Evolutionary conservation across 805 yeast species (phyloP).

Genomic region (Saturnispora silvae): DNA sequence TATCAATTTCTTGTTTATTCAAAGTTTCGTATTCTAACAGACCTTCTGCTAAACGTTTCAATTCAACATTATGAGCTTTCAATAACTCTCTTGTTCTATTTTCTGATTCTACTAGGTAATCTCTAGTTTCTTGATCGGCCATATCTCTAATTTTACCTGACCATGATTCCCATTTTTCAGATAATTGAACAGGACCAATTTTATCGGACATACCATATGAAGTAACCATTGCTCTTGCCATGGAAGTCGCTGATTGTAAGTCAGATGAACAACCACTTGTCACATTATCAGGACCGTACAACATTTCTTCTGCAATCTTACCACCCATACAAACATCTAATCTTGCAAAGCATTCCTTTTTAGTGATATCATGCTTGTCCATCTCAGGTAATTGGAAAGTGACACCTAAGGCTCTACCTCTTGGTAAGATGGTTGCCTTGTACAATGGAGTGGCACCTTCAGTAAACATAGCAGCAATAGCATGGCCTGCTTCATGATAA

Average conservation of each 20-base stretch:
- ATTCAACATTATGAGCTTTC: constrained; percentile 50
- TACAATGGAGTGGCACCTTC: constrained; percentile 91
- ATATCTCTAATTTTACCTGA: constrained; percentile 75
- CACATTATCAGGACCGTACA: constrained; percentile 84
- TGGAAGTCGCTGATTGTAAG: constrained; percentile 76
- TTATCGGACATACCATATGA: constrained; percentile 92
- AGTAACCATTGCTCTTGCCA: constrained; percentile 95
- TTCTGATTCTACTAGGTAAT: constrained; percentile 64
- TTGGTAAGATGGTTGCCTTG: constrained; percentile 92
- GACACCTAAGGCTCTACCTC: constrained; percentile 94
- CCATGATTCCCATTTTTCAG: constrained; percentile 94
- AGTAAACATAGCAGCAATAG: constrained; percentile 92
- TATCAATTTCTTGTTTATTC: constrained; percentile 82
- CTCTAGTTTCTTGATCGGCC: constrained; percentile 89
- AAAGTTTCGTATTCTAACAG: constrained; percentile 91
- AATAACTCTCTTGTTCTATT: constrained; percentile 65
- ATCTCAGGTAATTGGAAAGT: constrained; percentile 97
- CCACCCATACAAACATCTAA: constrained; percentile 99
- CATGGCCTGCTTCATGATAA: constrained; percentile 98
- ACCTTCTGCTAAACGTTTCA: constrained; percentile 85
- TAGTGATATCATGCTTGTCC: constrained; percentile 93
- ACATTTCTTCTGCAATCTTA: constrained; percentile 89
- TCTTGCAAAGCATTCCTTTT: constrained; percentile 79
- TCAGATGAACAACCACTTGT: constrained; percentile 95
- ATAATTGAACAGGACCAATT: constrained; percentile 84